Evolutionary conservation across 148 eudicot genomes (phyloP), one percentile per base, ranked within the genome.

Genomic region (Amaranthus palmeri): DNA sequence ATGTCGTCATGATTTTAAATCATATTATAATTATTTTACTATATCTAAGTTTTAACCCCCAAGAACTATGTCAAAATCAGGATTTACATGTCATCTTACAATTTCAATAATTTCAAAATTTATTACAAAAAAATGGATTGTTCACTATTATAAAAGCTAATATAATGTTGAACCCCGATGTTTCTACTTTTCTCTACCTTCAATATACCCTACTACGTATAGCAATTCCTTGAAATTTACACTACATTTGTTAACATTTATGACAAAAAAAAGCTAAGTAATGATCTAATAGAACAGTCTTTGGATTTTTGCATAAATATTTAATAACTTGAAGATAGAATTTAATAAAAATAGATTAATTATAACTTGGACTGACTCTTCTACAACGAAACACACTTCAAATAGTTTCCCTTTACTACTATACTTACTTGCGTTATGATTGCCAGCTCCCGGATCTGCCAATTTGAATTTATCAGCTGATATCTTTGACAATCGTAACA

Each of bases 391-490:
- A 45, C 5, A 11, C 11, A 48, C 55, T 14, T 54, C 64, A 42
- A 36, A 68, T 6, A 54, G 54, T 49, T 72, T 59, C 2, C 7
- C 50, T 9, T 25, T 12, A 46, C 14, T 47, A 54, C 17, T 65
- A 67, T 50, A 71, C 90, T 85, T 88, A 93, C 98, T 88, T 70
- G 92, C 74, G 63, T 73, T 80, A 78, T 87, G 91, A 76, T 80
- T 64, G 73, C 69, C 77, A 47, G 82, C 62, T 54, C 73, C 87
- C 11, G 87, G 81, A 43, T 92, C 85, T 46, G 80, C 67, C 47
- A 96, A 60, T 74, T 84, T 90, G 65, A 88, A 90, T 78, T 88
- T 96, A 69, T 92, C 87, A 36, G 88, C 81, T 62, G 97, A 85
- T 61, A 90, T 77, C 72, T 84, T 85, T 50, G 93, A 88, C 83